Conservation (phyloP, 306 rosid species). For the Adenanthera pavonina region DNA sequence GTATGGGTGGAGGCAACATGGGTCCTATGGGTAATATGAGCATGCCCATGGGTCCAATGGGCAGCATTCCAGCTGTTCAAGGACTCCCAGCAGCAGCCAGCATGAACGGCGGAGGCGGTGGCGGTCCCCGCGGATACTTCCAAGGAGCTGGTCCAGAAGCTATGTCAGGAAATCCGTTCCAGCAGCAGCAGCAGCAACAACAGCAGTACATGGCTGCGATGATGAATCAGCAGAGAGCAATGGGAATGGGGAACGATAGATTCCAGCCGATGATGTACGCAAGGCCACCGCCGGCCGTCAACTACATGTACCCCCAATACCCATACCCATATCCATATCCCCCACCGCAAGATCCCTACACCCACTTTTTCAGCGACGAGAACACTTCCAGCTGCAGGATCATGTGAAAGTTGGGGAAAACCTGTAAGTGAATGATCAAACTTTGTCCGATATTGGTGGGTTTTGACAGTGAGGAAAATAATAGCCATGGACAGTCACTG, state of each 20-base stretch:
- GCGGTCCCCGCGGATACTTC: conserved; percentile 47
- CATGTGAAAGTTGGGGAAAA: conserved; percentile 48
- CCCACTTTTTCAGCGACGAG: conserved; percentile 82
- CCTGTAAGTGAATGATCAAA: not conserved
- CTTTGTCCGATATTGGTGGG: not conserved
- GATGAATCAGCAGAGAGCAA: conserved; percentile 77
- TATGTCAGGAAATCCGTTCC: conserved; percentile 64
- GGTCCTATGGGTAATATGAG: conserved; percentile 58
- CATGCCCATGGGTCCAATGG: conserved; percentile 60
- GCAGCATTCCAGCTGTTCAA: conserved; percentile 67
- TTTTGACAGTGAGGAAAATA: not conserved
- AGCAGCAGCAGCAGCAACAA: conserved; percentile 59
- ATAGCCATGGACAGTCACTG: not conserved
- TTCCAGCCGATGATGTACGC: conserved; percentile 90
- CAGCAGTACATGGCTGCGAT: conserved; percentile 70
- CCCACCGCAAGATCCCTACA: conserved; percentile 56
- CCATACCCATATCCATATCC: conserved; percentile 52
- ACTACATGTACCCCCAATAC: conserved; percentile 51
- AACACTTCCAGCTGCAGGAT: conserved; percentile 85
- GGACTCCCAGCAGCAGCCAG: conserved; percentile 66
- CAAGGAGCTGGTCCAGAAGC: conserved; percentile 60
- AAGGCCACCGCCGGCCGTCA: conserved; percentile 62
- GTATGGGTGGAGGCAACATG: conserved; percentile 47
- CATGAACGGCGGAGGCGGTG: conserved; percentile 45
- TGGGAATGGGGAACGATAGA: conserved; percentile 62